A percentile compares a stretch with the other conserved stretches of the same genome.
Evolutionary conservation across 1,284 basidiomycete species (phyloP).

Genomic region (Sporisorium iseilematis-ciliati): DNA sequence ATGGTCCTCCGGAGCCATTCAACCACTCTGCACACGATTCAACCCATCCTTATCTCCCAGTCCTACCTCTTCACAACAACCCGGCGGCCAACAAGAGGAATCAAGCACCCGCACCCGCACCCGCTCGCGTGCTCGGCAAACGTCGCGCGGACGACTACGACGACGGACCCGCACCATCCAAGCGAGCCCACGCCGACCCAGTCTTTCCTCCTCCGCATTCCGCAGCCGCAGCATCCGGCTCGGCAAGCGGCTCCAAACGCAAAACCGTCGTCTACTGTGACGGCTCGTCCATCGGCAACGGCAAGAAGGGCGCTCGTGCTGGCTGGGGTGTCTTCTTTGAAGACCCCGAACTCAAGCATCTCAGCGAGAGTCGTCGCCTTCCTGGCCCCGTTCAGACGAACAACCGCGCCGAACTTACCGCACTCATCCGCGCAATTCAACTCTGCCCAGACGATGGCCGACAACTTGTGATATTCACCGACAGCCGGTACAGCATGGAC

Average conservation of each 20-base stretch:
- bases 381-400: conserved; percentile 84
- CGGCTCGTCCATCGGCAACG: conserved; percentile 84
- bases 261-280: conserved; percentile 77
- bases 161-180: background rate
- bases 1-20: no score
- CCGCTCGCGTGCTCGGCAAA: background rate
- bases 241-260: background rate
- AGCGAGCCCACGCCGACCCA: background rate
- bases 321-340: conserved; percentile 66
- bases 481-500: conserved; percentile 81
- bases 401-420: conserved; percentile 86
- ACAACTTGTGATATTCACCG: conserved; percentile 77
- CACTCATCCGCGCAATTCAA: conserved; percentile 80
- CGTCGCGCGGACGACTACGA: background rate
- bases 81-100: background rate
- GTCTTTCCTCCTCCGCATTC: conserved; percentile 7
- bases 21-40: no score
- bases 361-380: conserved; percentile 82
- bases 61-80: background rate
- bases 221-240: background rate
- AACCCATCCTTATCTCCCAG: conserved; percentile 6
- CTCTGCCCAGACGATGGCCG: conserved; percentile 74
- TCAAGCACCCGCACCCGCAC: background rate
- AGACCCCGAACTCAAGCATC: conserved; percentile 63
- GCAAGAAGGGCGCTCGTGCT: conserved; percentile 68